phyloP scores from a whole-genome alignment of 2,329 filamentous ascomycete genomes.

The Epichloe glyceriae region DNA sequence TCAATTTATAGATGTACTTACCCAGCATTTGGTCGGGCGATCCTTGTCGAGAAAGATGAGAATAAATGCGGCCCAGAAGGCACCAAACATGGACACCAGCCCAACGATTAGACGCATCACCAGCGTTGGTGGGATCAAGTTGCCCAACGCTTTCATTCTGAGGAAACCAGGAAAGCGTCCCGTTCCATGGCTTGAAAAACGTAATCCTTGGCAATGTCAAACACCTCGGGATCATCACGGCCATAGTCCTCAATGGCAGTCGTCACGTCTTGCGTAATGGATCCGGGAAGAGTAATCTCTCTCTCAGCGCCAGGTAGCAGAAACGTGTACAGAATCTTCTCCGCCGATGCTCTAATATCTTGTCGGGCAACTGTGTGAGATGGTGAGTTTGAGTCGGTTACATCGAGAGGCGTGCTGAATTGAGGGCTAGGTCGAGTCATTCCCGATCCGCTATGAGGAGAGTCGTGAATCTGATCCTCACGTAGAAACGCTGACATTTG shows the following conservation, averaged over 20 bases:
- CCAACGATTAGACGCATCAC: slow-evolving; percentile 77
- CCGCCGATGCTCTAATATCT: slow-evolving; percentile 84
- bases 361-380: slow-evolving; percentile 73
- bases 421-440: slow-evolving; percentile 36
- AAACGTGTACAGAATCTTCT: slow-evolving; percentile 98
- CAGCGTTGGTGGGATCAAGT: slow-evolving; percentile 83
- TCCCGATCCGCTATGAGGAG: slow-evolving; percentile 37
- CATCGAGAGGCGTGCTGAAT: slow-evolving; percentile 47
- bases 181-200: slow-evolving; percentile 99
- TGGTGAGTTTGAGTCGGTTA: slow-evolving; percentile 70
- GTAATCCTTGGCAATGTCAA: slow-evolving; percentile 95
- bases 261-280: slow-evolving; percentile 76
- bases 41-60: slow-evolving; percentile 81
- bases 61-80: slow-evolving; percentile 86
- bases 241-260: slow-evolving; percentile 79
- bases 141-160: slow-evolving; percentile 86
- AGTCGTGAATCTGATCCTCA: slow-evolving; percentile 45
- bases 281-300: slow-evolving; percentile 84
- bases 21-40: slow-evolving; percentile 68
- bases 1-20: slow-evolving; percentile 32
- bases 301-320: slow-evolving; percentile 88
- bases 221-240: slow-evolving; percentile 91
- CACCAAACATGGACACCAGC: slow-evolving; percentile 71
- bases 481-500: slow-evolving; percentile 85
- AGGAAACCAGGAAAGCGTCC: slow-evolving; percentile 96